Evolutionary conservation across 2,329 filamentous ascomycete species (phyloP).

Genomic region (Fusarium albidum): DNA sequence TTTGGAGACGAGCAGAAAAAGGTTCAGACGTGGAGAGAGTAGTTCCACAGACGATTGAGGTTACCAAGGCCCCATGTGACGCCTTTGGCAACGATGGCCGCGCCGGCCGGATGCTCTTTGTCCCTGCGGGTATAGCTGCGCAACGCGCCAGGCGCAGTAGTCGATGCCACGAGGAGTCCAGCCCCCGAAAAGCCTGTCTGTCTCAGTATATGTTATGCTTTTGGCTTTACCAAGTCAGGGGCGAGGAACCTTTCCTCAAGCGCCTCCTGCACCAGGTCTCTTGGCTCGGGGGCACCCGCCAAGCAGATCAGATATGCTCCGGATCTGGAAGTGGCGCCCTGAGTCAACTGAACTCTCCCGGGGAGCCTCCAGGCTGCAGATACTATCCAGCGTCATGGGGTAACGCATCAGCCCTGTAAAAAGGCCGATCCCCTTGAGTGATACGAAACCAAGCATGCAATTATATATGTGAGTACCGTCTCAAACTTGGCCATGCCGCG

Average conservation of each 20-base stretch:
- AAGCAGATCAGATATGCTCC: conserved; percentile 5
- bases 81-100: conserved; percentile 13
- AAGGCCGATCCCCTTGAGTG: not conserved
- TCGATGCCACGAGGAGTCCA: conserved; percentile 3
- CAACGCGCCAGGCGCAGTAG: not conserved
- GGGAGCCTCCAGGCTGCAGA: not conserved
- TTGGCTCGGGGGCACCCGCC: conserved; percentile 13
- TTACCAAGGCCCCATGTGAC: conserved; percentile 6
- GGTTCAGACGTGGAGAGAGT: not conserved
- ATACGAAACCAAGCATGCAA: not conserved
- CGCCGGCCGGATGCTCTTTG: conserved; percentile 1
- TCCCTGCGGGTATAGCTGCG: conserved; percentile 2
- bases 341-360: not conserved
- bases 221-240: conserved; percentile 6
- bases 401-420: not conserved
- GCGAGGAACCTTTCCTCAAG: not conserved
- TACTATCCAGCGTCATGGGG: not conserved
- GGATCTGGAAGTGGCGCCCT: conserved; percentile 18
- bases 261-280: not conserved
- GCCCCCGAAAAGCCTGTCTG: conserved; percentile 1
- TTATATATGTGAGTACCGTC: not conserved
- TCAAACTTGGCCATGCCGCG: not conserved
- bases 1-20: not conserved
- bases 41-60: not conserved
- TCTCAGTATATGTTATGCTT: not conserved